Evolutionary conservation across 306 rosid species (phyloP), one percentile per base, ranked within the genome.

Genomic region (Albizia julibrissin): DNA sequence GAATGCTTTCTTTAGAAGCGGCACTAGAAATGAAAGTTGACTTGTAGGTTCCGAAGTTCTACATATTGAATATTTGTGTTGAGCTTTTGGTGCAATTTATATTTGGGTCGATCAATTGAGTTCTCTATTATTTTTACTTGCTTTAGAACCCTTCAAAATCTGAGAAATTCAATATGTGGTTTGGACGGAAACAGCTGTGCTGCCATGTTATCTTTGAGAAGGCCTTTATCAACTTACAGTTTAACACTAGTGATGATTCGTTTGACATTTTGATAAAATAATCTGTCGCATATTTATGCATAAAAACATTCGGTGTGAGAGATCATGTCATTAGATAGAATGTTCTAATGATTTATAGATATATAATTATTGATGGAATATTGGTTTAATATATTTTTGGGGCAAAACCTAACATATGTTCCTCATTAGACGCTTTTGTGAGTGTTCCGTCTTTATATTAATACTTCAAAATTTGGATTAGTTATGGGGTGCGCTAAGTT

Each of bases 401-500:
- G 39, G 39, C 39, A 34, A 34, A 34, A 34, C 39, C 5, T 4
- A 34, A 34, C 39, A 5, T 33, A 33, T 0, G 39, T 34, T 34
- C 39, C 39, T 34, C 39, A 34, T 34, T 34, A 34, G 39, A 34
- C 39, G 39, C 7, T 7, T 34, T 7, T 34, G 39, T 34, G 0
- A 34, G 39, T 34, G 39, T 34, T 34, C 5, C 68, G 22, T 37
- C 78, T 75, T 59, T 14, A 42, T 70, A 43, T 22, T 5, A 70
- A 12, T 22, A 70, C 21, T 22, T 70, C 34, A 22, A 9, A 40
- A 4, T 10, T 42, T 42, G 24, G 54, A 22, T 42, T 4, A n/a
- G 34, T n/a, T 26, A 46, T 83, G 83, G 76, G 62, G 62, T 54
- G 34, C 54, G 31, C 78, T 26, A 73, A 18, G 64, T 62, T 79